Base-by-base conservation (phyloP, 208 protist genomes). In the Dictyostelium gargantuum region DNA sequence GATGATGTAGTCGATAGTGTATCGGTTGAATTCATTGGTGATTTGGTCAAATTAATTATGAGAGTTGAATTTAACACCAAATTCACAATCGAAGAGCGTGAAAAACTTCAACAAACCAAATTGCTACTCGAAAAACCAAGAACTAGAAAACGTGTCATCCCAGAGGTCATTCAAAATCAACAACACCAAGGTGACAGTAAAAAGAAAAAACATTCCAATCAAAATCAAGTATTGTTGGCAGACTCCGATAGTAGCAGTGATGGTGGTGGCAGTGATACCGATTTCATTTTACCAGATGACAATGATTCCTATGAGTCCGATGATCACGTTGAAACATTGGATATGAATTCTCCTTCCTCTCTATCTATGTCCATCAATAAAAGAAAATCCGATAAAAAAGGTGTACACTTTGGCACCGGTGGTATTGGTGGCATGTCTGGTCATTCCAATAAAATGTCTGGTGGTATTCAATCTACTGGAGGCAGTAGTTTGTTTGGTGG, bases 61-160 rank as follows among this genome's bases (percentile, higher is more conserved):
- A 13, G 70, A 13, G 82, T 89, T 0, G 82, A 89, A n/a, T 89
- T 89, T 26, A 77, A 89, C n/a, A 76, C 82, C 10, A 89, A 52
- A n/a, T 89, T 89, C 26, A 79, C 50, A 2, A 3, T 9, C 0
- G 70, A 77, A 29, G 82, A 89, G 42, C 42, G 82, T 48, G 82
- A 89, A 29, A 32, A 52, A 44, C 44, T 89, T n/a, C 70, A 77
- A 50, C 56, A 58, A 35, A 89, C 58, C 1, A 56, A 72, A 70
- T 32, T 89, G 10, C 50, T 89, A 1, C 44, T 89, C 0, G 82
- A 89, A 15, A 56, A 52, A 42, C 82, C 82, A 32, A 61, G 82
- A 56, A 89, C 82, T 3, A 89, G 82, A 79, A 89, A 89, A 48
- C 63, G 82, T 76, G 40, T 89, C 2, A 54, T 89, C 15, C 82